phyloP scores from a whole-genome alignment of 768 basidiomycete species.

The Panaeolus cyanescens region DNA sequence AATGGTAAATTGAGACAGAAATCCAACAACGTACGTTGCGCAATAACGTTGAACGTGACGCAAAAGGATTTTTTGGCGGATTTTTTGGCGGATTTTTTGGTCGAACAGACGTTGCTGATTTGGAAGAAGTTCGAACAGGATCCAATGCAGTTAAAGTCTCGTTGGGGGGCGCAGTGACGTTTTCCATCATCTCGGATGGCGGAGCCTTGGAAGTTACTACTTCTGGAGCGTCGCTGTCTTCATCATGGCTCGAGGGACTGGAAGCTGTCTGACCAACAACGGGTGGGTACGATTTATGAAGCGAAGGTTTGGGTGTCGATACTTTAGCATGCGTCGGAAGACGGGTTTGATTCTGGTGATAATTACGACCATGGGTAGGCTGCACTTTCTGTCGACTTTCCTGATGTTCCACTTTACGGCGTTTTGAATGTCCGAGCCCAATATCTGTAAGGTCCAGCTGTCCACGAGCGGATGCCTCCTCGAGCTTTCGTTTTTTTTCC shows the following conservation, averaged over 20 bases:
- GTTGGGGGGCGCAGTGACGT: background rate
- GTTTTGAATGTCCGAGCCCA: constrained; percentile 34
- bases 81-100: constrained; percentile 43
- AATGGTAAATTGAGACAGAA: background rate
- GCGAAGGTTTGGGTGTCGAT: background rate
- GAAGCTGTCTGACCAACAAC: background rate
- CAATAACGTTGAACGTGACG: constrained; percentile 67
- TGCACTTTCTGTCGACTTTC: background rate
- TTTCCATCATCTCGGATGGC: background rate
- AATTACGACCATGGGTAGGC: background rate
- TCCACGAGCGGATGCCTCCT: constrained; percentile 81
- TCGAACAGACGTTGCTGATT: constrained; percentile 13
- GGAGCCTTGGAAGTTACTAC: constrained; percentile 53
- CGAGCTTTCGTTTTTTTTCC: constrained; percentile 80
- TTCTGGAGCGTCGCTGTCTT: constrained; percentile 53
- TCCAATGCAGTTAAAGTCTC: background rate
- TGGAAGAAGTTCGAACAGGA: constrained; percentile 21
- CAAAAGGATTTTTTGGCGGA: constrained; percentile 64
- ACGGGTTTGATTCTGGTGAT: background rate
- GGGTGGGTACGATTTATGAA: background rate
- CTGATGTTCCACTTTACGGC: constrained; percentile 15
- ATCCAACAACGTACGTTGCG: constrained; percentile 62
- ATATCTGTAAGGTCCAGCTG: constrained; percentile 59
- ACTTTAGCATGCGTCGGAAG: background rate
- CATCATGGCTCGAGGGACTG: constrained; percentile 12